Evolutionary conservation across 352 stramenopile species (phyloP), one percentile per base, ranked within the genome.

Genomic region (Phytophthora quininea): DNA sequence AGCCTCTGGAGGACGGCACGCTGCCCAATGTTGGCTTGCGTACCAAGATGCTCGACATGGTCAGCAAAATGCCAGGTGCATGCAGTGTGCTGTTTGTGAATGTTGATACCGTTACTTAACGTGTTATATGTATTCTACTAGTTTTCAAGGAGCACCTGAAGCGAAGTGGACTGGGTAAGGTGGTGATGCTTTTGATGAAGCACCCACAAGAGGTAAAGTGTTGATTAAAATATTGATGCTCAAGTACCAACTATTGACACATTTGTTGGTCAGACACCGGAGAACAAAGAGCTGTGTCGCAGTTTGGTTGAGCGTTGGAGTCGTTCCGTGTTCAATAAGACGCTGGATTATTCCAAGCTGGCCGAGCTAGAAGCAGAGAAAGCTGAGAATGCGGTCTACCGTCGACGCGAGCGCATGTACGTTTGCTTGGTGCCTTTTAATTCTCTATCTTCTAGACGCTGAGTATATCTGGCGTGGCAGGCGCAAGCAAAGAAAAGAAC

Each of bases 121-220:
- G 19, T 24, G 19, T 24, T 24, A 24, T 24, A 24, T 24, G 0
- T 40, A 67, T 37, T 27, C n/a, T n/a, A 47, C 47, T n/a, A 91
- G 86, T 96, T 10, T 92, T 91, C 69, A 96, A 96, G 72, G 89
- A 96, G 50, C 89, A 96, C 49, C 57, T 96, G 61, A 96, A 96
- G 85, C 84, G 89, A 35, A 95, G 87, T 57, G 87, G 87, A n/a
- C 89, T 96, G 52, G 89, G 89, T 42, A 96, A 96, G 73, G 84
- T 94, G 27, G 77, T 96, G 24, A 96, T 96, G 89, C 32, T 90
- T 38, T 68, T 96, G 47, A 95, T 90, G 89, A 96, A 96, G 67
- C 87, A 96, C 64, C 85, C 87, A 3, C 69, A 89, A 54, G 89
- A 96, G 77, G 87, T 95, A 75, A 10, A 54, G 9, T 30, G 24